Evolutionary conservation across 306 rosid genomes (phyloP).

Genomic region (Glycine tomentella): DNA sequence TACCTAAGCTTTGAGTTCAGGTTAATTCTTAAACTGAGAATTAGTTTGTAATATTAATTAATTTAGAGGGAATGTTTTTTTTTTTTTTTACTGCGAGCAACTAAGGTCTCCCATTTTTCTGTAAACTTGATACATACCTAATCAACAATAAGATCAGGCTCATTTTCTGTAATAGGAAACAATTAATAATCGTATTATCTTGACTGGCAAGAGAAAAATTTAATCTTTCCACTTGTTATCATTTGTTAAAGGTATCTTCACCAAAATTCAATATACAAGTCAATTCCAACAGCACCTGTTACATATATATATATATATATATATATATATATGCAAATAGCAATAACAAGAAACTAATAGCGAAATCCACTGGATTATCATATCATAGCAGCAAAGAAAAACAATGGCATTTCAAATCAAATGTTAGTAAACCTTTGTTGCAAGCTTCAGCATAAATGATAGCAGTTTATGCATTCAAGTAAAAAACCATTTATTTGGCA

Average conservation of each 20-base stretch:
- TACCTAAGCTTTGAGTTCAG: neutral
- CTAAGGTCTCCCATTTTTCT: too few relatives aligned
- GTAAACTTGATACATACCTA: too few relatives aligned
- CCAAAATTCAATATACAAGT: slow-evolving; percentile 9
- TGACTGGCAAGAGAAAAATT: neutral
- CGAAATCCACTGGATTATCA: slow-evolving; percentile 1
- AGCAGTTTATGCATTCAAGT: too few relatives aligned
- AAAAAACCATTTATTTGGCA: too few relatives aligned
- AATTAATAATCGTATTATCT: neutral
- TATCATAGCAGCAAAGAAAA: neutral
- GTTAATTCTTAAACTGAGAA: neutral
- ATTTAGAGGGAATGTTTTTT: neutral
- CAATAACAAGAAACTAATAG: neutral
- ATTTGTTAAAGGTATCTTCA: slow-evolving; percentile 10
- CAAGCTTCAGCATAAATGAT: too few relatives aligned
- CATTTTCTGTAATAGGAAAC: neutral
- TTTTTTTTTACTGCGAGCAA: too few relatives aligned
- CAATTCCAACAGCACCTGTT: slow-evolving; percentile 24
- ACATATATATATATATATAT: neutral
- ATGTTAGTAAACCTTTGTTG: too few relatives aligned
- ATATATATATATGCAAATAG: slow-evolving; percentile 9
- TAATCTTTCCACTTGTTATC: slow-evolving; percentile 8
- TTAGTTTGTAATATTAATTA: neutral
- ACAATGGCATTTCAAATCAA: neutral
- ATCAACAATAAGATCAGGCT: too few relatives aligned